Percentiles rank a stretch among this genome's conserved stretches.
phyloP scores from a whole-genome alignment of 116 monocot species.

The Phalaenopsis hybrid region DNA sequence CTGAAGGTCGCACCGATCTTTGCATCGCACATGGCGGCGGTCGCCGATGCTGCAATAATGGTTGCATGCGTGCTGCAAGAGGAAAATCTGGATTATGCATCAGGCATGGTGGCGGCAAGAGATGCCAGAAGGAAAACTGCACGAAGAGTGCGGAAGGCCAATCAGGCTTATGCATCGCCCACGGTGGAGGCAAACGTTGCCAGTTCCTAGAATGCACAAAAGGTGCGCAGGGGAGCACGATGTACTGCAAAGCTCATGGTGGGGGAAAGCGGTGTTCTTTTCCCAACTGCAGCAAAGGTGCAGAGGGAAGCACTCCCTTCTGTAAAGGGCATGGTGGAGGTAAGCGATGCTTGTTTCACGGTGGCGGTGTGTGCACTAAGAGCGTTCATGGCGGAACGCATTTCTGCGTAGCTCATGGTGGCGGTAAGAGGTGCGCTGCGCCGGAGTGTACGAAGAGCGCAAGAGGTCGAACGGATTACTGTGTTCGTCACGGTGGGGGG shows the following conservation, averaged over 20 bases:
- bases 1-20: constrained; percentile 27
- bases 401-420: constrained; percentile 38
- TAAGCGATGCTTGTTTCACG: constrained; percentile 31
- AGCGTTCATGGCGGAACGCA: constrained; percentile 32
- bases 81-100: constrained; percentile 30
- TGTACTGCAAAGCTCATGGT: constrained; percentile 24
- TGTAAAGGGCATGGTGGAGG: constrained; percentile 42
- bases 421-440: constrained; percentile 32
- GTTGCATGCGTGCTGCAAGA: constrained; percentile 22
- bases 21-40: constrained; percentile 42
- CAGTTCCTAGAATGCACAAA: constrained; percentile 20
- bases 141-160: constrained; percentile 26
- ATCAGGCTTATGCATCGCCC: constrained; percentile 28
- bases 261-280: constrained; percentile 31
- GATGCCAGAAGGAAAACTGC: constrained; percentile 25
- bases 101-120: constrained; percentile 35
- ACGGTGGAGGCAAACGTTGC: constrained; percentile 34
- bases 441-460: constrained; percentile 30
- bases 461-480: constrained; percentile 32
- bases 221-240: constrained; percentile 34
- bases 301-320: constrained; percentile 35
- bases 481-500: constrained; percentile 35
- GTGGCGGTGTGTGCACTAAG: constrained; percentile 24
- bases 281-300: constrained; percentile 31
- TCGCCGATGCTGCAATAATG: constrained; percentile 16